Evolutionary conservation across 495 filamentous ascomycete species (phyloP), one percentile per base, ranked within the genome.

Genomic region (Rhizodiscina lignyota): DNA sequence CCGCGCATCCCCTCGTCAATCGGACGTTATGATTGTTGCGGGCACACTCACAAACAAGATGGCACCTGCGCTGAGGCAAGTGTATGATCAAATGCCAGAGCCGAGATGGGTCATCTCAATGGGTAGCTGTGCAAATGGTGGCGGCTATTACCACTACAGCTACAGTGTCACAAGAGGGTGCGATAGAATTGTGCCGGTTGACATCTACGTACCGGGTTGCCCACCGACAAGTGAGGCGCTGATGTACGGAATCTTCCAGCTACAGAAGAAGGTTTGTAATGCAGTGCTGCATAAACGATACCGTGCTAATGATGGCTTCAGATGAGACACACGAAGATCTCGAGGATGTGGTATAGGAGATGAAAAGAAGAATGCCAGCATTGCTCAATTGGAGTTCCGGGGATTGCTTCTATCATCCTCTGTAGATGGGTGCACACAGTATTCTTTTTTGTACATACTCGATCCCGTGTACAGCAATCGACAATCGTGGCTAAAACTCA

Each of bases 51-150:
- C 86, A 26, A 94, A 94, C 64, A 94, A 94, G 68, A 94, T 94
- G 86, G 86, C 86, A 5, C 83, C 85, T 21, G 86, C 86, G 29
- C 68, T 94, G 53, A 67, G 86, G 47, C 85, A 93, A 59, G 86
- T 94, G 21, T 94, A 94, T 55, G 86, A 94, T 61, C 86, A 94
- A 63, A 94, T 94, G 86, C 86, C 86, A 27, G 86, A 94, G 20
- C 86, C 86, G 21, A 64, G 77, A 47, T 93, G 85, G 85, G 85
- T 93, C 27, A 74, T 93, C 51, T 77, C 70, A 40, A 93, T 93
- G 84, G 84, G 84, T 5, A 77, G 69, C 42, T 93, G 84, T 55
- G 85, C 84, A 41, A 93, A 93, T 54, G 85, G 84, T 39, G 84
- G 84, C 36, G 84, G 84, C 30, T 93, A 93, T 59, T 93, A 93